Evolutionary conservation across 2,329 filamentous ascomycete species (phyloP).

Genomic region (Metarhizium brunneum): DNA sequence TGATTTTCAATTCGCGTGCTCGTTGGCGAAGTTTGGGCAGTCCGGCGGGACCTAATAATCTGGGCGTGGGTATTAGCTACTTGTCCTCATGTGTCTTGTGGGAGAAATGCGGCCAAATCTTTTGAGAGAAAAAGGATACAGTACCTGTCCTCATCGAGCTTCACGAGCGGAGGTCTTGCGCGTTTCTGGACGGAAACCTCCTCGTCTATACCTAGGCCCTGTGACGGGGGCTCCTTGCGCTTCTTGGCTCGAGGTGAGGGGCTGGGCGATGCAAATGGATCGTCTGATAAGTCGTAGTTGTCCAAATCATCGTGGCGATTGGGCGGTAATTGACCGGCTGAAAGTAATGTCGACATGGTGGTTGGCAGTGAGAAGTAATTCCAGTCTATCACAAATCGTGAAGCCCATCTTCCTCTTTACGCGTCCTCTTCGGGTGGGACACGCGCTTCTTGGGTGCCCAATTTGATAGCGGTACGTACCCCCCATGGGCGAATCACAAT

Average conservation of each 20-base stretch:
- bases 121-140: not conserved
- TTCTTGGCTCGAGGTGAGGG: conserved; percentile 34
- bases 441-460: conserved; percentile 3
- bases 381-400: not conserved
- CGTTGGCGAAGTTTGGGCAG: conserved; percentile 72
- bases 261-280: conserved; percentile 39
- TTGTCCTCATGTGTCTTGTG: not conserved
- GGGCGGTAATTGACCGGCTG: conserved; percentile 7
- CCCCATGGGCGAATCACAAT: not conserved
- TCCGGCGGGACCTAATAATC: conserved; percentile 72
- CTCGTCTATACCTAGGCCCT: conserved; percentile 68
- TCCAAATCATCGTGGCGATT: conserved; percentile 54
- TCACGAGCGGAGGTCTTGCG: conserved; percentile 61
- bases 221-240: conserved; percentile 36
- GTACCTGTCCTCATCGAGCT: conserved; percentile 74
- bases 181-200: conserved; percentile 77
- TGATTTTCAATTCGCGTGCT: conserved; percentile 66
- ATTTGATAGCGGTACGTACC: not conserved
- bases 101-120: not conserved
- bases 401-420: conserved; percentile 4
- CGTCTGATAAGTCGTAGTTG: conserved; percentile 60
- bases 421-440: conserved; percentile 8
- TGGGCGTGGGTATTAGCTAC: conserved; percentile 20
- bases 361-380: not conserved
- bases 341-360: conserved; percentile 15